Base-by-base conservation (phyloP, 345 rosid species). In the Arabis alpina region DNA sequence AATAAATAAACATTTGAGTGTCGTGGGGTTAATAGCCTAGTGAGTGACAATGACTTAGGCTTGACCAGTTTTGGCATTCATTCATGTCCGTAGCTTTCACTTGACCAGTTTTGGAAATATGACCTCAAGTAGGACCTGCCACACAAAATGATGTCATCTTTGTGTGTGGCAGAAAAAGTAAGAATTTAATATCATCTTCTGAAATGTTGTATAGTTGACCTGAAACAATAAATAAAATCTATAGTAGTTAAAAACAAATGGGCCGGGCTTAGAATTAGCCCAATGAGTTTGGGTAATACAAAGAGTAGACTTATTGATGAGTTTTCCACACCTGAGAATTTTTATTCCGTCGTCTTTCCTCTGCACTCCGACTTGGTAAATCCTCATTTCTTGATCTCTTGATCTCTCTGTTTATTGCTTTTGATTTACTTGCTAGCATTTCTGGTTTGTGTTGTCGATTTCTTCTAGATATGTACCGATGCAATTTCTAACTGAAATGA, bases 341-440 rank as follows among this genome's bases (percentile, higher is more conserved):
- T 12, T 23, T 34, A 61, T 47, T 27, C 48, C 71, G 47, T 42
- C 72, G 34, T 72, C 70, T 16, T 14, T 50, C 43, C 43, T 45
- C 69, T 40, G 44, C 39, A 40, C 44, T 73, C 59, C 48, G 67
- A 74, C 68, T 52, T 66, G 73, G 77, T 74, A 74, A 51, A 47
- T 66, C 47, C 39, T 9, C 15, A 13, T 25, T 16, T 53, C 27
- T 28, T 44, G 49, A 58, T 58, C 32, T 45, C 7, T 64, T 32
- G 25, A 13, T 71, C 47, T 65, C 58, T 44, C 47, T 40, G 4
- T 27, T 65, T 30, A 25, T 27, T n/a, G 24, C 48, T 36, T 45
- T 37, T 7, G 2, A 5, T 34, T 61, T 10, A 5, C 3, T 6
- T 8, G 25, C n/a, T n/a, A 11, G 2, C 4, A 5, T 27, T 43